phyloP scores from a whole-genome alignment of 805 yeast species.

The Barnettozyma vustinii region DNA sequence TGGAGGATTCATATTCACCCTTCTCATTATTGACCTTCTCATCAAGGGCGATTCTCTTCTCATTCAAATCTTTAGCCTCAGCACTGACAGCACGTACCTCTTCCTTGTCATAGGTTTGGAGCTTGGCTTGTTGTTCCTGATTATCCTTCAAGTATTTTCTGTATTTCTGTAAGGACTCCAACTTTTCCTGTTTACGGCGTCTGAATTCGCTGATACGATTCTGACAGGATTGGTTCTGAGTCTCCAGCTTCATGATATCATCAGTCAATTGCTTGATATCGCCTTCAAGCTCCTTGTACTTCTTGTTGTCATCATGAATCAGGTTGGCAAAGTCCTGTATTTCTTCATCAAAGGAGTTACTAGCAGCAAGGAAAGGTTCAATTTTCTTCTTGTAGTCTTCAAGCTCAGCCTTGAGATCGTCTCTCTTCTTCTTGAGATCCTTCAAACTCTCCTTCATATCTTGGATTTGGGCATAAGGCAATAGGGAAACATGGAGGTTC shows the following conservation, averaged over 20 bases:
- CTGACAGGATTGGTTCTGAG: not conserved
- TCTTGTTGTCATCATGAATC: conserved; percentile 25
- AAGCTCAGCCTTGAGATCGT: conserved; percentile 24
- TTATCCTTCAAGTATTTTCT: conserved; percentile 11
- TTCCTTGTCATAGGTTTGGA: conserved; percentile 16
- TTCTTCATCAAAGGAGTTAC: conserved; percentile 19
- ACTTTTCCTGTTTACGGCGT: conserved; percentile 5
- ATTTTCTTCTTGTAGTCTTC: conserved; percentile 21
- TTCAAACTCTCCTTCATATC: conserved; percentile 26
- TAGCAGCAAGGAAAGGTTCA: conserved; percentile 20
- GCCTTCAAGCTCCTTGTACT: conserved; percentile 25
- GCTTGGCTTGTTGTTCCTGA: conserved; percentile 15
- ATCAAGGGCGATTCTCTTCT: conserved; percentile 25
- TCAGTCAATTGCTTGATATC: not conserved
- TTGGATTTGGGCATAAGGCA: conserved; percentile 44
- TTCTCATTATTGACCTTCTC: conserved; percentile 39
- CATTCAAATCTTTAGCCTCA: conserved; percentile 24
- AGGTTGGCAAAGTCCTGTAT: conserved; percentile 27
- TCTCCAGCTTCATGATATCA: not conserved
- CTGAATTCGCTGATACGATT: not conserved
- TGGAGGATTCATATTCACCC: conserved; percentile 33
- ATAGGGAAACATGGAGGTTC: conserved; percentile 39
- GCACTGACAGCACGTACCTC: conserved; percentile 15
- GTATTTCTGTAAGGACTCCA: not conserved
- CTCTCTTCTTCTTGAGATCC: conserved; percentile 23